phyloP scores from a whole-genome alignment of 2,329 filamentous ascomycete species.

The Xylariaceae sp. region DNA sequence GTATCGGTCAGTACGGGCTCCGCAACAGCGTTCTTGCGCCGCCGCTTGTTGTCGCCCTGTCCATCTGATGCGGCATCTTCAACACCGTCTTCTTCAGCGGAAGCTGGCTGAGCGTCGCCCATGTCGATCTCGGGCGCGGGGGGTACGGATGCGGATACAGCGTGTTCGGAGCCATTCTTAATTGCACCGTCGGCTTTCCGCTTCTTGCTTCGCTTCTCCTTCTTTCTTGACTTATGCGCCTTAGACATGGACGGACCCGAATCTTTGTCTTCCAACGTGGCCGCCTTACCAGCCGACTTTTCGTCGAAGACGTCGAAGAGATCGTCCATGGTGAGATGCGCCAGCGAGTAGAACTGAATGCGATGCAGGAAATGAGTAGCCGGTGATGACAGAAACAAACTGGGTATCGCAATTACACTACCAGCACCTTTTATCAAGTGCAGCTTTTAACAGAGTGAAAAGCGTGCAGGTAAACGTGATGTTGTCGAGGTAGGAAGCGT shows the following conservation, averaged over 20 bases:
- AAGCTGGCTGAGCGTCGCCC: conserved; percentile 34
- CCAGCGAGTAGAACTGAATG: not conserved
- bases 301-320: conserved; percentile 81
- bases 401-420: not conserved
- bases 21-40: conserved; percentile 60
- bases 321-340: conserved; percentile 52
- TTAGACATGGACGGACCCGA: conserved; percentile 33
- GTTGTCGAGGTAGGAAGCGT: conserved; percentile 17
- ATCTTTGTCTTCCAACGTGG: conserved; percentile 33
- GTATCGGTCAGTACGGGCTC: conserved; percentile 85
- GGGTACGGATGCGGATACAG: conserved; percentile 25
- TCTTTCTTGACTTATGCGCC: conserved; percentile 43
- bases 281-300: conserved; percentile 48
- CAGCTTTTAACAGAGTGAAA: not conserved
- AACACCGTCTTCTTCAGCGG: conserved; percentile 35
- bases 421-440: not conserved
- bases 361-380: not conserved
- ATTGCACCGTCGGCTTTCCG: conserved; percentile 77
- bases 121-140: conserved; percentile 35
- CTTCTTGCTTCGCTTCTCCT: conserved; percentile 65
- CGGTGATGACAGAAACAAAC: not conserved
- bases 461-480: not conserved
- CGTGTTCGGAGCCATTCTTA: conserved; percentile 45
- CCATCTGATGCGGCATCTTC: conserved; percentile 41
- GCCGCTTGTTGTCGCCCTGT: conserved; percentile 57